These are phyloP conservation scores for Trichoderma brevicompactum DNA, from an alignment of 2,329 filamentous ascomycete genomes.

Conservation along the genomic window DNA sequence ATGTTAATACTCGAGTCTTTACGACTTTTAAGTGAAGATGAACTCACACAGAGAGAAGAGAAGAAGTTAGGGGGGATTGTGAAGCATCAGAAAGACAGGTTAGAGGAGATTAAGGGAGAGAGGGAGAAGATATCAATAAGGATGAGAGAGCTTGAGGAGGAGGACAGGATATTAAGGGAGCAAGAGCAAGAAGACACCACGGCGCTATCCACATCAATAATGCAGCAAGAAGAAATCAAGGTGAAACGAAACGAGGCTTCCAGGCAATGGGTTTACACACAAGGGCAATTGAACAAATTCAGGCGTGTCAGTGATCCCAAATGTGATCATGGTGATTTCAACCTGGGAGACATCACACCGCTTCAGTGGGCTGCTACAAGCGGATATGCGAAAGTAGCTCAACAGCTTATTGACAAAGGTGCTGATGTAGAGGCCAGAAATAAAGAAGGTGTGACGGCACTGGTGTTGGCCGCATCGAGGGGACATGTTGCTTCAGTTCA, in stretches of 20 bases:
- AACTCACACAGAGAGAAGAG: background rate
- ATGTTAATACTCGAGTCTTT: background rate
- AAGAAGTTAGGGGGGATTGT: background rate
- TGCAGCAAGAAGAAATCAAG: background rate
- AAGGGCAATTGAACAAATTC: too few species aligned
- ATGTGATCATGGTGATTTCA: too few species aligned
- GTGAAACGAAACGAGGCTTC: background rate
- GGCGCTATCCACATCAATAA: background rate
- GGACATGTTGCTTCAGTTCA: background rate
- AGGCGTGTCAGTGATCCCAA: too few species aligned
- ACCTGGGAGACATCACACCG: too few species aligned
- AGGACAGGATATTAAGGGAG: background rate
- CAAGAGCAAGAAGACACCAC: background rate
- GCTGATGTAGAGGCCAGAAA: background rate
- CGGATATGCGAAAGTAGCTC: constrained; percentile 16
- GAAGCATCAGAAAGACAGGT: background rate
- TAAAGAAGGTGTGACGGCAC: background rate
- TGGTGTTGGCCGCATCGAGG: background rate
- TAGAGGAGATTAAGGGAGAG: background rate
- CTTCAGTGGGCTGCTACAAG: constrained; percentile 22
- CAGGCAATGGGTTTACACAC: background rate
- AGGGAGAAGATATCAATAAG: background rate
- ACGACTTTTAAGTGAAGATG: background rate
- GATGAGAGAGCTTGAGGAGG: background rate
- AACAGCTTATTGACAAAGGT: constrained; percentile 17